phyloP scores from a whole-genome alignment of 1,284 basidiomycete species.

The Porogramme epimiltina region DNA sequence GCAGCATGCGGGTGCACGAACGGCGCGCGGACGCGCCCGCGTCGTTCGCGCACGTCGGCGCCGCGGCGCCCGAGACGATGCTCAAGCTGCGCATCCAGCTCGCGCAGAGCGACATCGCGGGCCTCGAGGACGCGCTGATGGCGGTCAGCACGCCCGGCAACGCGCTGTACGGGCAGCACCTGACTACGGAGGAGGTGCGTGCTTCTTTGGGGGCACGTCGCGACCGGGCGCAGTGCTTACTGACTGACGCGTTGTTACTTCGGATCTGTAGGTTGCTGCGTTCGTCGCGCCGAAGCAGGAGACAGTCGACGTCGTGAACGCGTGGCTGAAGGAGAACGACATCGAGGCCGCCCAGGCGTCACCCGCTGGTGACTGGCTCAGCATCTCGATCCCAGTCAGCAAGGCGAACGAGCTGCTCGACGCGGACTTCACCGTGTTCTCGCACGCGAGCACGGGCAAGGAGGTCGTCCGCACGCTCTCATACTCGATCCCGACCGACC shows the following conservation, averaged over 20 bases:
- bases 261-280: constrained; percentile 36
- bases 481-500: constrained; percentile 42
- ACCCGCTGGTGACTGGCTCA: constrained; percentile 43
- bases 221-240: neutral
- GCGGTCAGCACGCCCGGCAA: constrained; percentile 37
- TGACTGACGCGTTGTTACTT: too few relatives aligned
- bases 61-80: constrained; percentile 28
- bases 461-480: constrained; percentile 38
- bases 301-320: constrained; percentile 36
- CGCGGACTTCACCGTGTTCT: constrained; percentile 41
- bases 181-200: constrained; percentile 36
- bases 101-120: constrained; percentile 34
- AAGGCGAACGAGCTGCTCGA: constrained; percentile 41
- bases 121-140: constrained; percentile 38
- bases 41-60: constrained; percentile 29
- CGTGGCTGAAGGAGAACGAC: constrained; percentile 41
- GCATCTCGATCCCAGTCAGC: constrained; percentile 38
- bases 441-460: constrained; percentile 34
- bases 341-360: constrained; percentile 33
- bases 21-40: constrained; percentile 26
- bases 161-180: constrained; percentile 33
- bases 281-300: constrained; percentile 39
- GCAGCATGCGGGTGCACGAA: constrained; percentile 35
- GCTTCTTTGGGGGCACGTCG: neutral
- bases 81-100: constrained; percentile 38